phyloP scores from a whole-genome alignment of 2,329 filamentous ascomycete species.

The Colletotrichum noveboracense region DNA sequence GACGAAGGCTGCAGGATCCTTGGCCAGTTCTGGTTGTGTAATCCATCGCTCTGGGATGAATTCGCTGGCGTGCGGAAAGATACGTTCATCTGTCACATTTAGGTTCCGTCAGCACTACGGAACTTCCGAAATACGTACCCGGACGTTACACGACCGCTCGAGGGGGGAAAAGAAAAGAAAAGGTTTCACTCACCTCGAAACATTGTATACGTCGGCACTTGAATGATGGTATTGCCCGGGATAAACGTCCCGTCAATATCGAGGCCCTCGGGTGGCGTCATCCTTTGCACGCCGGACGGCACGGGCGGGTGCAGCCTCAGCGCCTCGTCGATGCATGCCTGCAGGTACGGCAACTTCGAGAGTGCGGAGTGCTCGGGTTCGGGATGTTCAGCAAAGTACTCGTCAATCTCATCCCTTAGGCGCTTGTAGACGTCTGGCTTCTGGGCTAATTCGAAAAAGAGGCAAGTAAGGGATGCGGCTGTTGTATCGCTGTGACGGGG shows the following conservation, averaged over 20 bases:
- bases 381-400: conserved; percentile 14
- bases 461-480: conserved; percentile 19
- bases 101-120: neutral
- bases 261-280: conserved; percentile 42
- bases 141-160: neutral
- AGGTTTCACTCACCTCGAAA: conserved; percentile 18
- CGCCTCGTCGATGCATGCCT: conserved; percentile 44
- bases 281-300: conserved; percentile 35
- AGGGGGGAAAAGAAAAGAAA: neutral
- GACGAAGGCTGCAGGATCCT: conserved; percentile 27
- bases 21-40: conserved; percentile 21
- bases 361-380: conserved; percentile 24
- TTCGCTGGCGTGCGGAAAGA: conserved; percentile 25
- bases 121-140: neutral
- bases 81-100: conserved; percentile 14
- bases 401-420: conserved; percentile 22
- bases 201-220: conserved; percentile 31
- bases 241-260: conserved; percentile 35
- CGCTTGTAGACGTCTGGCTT: neutral
- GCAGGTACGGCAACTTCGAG: conserved; percentile 31
- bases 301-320: conserved; percentile 43
- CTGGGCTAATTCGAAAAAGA: conserved; percentile 22
- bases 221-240: conserved; percentile 40
- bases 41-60: conserved; percentile 30
- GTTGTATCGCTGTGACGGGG: conserved; percentile 20